Percentiles rank a stretch among this genome's conserved stretches.
phyloP scores from a whole-genome alignment of 2,329 filamentous ascomycete species.

The Hirsutella minnesotensis region DNA sequence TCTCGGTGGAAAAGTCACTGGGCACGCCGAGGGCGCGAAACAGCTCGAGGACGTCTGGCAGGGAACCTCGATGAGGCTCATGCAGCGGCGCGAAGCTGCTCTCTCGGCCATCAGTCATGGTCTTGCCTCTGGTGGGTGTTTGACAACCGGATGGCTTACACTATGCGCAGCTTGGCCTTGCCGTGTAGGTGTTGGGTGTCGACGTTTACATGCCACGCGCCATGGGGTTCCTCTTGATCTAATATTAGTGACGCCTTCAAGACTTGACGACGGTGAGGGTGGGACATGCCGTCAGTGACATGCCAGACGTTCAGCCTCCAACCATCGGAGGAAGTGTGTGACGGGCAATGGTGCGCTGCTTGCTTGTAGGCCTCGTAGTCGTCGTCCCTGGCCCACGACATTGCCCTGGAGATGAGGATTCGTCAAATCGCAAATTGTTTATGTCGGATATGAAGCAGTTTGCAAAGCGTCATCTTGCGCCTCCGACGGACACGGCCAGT shows the following conservation, averaged over 20 bases:
- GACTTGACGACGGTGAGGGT: not conserved
- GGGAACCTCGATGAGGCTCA: conserved; percentile 11
- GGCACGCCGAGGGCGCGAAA: conserved; percentile 18
- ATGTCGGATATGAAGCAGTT: too few species aligned
- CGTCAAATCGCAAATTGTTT: too few species aligned
- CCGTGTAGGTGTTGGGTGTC: conserved; percentile 10
- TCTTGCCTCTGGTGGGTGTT: too few species aligned
- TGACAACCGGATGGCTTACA: conserved; percentile 10
- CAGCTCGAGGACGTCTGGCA: conserved; percentile 13
- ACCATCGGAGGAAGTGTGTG: not conserved
- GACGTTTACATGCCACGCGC: conserved; percentile 12
- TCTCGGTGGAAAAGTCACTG: conserved; percentile 17
- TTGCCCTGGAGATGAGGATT: not conserved
- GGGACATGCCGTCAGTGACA: not conserved
- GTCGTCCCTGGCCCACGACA: conserved; percentile 2
- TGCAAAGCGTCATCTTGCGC: too few species aligned
- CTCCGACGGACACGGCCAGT: too few species aligned
- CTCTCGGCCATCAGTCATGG: not conserved
- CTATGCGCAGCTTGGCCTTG: conserved; percentile 14
- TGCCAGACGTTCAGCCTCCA: not conserved
- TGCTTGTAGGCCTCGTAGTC: not conserved
- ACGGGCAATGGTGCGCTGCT: not conserved
- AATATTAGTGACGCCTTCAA: not conserved
- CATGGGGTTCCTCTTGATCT: conserved; percentile 7
- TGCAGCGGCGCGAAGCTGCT: conserved; percentile 18